Base-by-base conservation (phyloP, 2,329 filamentous ascomycete genomes). In the Bipolaris bicolor region DNA sequence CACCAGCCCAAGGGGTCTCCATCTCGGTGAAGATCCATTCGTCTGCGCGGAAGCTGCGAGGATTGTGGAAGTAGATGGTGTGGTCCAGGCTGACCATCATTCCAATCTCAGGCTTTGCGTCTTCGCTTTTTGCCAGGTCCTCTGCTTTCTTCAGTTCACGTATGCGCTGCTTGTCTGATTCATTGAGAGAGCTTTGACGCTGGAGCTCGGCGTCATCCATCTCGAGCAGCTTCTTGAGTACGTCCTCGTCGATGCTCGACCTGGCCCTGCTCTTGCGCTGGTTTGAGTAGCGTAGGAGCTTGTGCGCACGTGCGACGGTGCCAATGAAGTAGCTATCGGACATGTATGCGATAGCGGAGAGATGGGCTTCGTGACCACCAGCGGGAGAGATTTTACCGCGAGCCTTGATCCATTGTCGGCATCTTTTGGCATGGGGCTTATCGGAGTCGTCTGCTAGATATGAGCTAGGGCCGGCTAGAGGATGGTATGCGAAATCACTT, bases 281-380 rank as follows among this genome's bases (percentile, higher is more conserved):
- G 11, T 80, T 83, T 1, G 84, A 86, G 73, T 90, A 91, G 13
- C 90, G 84, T 84, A 90, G 93, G 34, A 97, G 83, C 55, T 86
- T 84, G 76, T 97, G 93, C 52, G 93, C 88, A 18, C 91, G 86
- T 26, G 88, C 83, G 7, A 97, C 86, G 1, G 93, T 97, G 37
- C 91, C 93, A 75, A 98, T 93, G 78, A 99, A 98, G 79, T 91
- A 95, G 72, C 86, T 90, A 78, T 98, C 94, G 24, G 88, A 91
- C 81, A 98, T 90, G 80, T 98, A 99, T 22, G 94, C 94, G 60
- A 99, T 82, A 7, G 95, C 95, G 36, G 86, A 89, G 34, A 97
- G 81, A 73, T 98, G 93, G 10, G 92, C 91, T 68, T 90, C 85
- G 62, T 89, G 86, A 1, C 92, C 91, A 18, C 91, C 91, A 3